Evolutionary conservation across 192 early-diverging fungal genomes (phyloP).

Genomic region (Entomortierella beljakovae): DNA sequence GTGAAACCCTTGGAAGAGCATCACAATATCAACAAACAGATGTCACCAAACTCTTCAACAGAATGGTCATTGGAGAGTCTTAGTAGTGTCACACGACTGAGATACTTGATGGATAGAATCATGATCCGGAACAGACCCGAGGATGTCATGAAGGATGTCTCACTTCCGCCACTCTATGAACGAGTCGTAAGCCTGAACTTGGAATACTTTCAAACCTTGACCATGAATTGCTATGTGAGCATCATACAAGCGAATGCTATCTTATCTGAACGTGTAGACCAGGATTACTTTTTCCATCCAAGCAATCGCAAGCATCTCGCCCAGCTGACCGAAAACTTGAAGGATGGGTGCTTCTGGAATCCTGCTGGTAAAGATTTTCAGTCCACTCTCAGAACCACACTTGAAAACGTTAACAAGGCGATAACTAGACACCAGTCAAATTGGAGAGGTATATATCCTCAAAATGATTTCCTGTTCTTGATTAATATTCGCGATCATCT

Average conservation of each 20-base stretch:
- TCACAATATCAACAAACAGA: not conserved
- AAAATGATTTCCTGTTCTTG: constrained; percentile 36
- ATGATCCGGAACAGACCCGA: constrained; percentile 79
- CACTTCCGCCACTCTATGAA: constrained; percentile 73
- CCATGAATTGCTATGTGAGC: constrained; percentile 69
- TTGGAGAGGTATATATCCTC: constrained; percentile 23
- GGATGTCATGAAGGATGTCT: constrained; percentile 67
- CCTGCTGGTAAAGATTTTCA: constrained; percentile 35
- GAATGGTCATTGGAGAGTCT: constrained; percentile 39
- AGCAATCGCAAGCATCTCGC: constrained; percentile 67
- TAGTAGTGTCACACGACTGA: constrained; percentile 60
- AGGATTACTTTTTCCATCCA: constrained; percentile 83
- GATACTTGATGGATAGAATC: constrained; percentile 70
- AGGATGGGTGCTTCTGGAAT: constrained; percentile 76
- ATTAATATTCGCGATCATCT: constrained; percentile 30
- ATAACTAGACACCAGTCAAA: not conserved
- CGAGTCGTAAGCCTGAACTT: constrained; percentile 58
- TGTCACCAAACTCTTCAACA: not conserved
- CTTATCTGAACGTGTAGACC: constrained; percentile 69
- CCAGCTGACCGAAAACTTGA: constrained; percentile 72
- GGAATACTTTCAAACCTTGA: constrained; percentile 59
- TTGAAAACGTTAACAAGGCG: constrained; percentile 32
- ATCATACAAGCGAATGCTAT: constrained; percentile 80
- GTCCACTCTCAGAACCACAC: constrained; percentile 5
- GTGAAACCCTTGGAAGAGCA: constrained; percentile 65